Conservation (phyloP, 2,329 filamentous ascomycete species). For the Cladosporium sp. region DNA sequence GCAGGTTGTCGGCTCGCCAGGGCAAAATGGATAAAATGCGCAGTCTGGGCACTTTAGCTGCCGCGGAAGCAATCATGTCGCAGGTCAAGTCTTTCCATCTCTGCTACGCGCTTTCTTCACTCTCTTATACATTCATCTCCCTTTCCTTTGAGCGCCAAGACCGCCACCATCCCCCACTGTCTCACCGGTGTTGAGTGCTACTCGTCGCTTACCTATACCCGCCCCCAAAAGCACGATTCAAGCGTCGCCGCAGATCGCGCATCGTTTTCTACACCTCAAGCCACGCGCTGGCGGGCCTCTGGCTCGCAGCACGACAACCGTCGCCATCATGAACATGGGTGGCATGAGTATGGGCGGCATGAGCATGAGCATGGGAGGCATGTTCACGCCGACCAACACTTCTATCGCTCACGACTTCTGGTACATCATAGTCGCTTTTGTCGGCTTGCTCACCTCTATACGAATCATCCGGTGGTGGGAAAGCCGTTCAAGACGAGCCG, state of each 20-base stretch:
- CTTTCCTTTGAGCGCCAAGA: neutral
- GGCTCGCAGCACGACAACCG: constrained; percentile 2
- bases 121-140: neutral
- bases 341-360: constrained; percentile 25
- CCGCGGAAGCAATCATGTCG: neutral
- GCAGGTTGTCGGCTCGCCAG: neutral
- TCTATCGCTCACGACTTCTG: constrained; percentile 25
- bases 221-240: neutral
- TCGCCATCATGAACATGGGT: constrained; percentile 20
- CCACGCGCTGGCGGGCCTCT: neutral
- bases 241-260: neutral
- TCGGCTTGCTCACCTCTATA: constrained; percentile 21
- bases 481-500: constrained; percentile 15
- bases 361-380: constrained; percentile 24
- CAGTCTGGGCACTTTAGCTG: neutral
- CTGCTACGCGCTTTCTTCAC: too few relatives aligned
- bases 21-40: too few relatives aligned
- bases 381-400: constrained; percentile 24
- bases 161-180: neutral
- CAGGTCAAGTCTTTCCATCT: constrained; percentile 6
- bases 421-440: constrained; percentile 25
- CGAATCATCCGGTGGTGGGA: constrained; percentile 17
- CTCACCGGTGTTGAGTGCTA: neutral
- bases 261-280: neutral
- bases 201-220: constrained; percentile 8